A percentile compares a stretch with the other conserved stretches of the same genome.
These are phyloP conservation scores for Diversispora epigaea DNA, from an alignment of 192 early-diverging fungal genomes.

Conservation along the genomic window DNA sequence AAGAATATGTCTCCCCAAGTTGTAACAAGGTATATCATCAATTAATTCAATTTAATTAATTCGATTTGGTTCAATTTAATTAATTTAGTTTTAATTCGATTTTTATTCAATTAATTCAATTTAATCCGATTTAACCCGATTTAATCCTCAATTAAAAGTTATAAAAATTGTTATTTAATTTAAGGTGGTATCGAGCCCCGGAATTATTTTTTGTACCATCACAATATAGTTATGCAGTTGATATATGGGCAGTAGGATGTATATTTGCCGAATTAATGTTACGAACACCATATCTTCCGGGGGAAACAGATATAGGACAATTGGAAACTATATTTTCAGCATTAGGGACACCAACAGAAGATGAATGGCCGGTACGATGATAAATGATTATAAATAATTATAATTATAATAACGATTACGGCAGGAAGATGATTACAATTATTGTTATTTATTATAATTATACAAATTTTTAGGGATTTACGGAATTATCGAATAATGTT, in stretches of 20 bases:
- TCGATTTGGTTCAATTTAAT: not conserved
- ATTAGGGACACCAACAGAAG: constrained; percentile 76
- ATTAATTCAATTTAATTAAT: not conserved
- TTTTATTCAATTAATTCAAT: not conserved
- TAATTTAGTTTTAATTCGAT: not conserved
- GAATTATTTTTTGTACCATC: constrained; percentile 90
- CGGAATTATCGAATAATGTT: constrained; percentile 67
- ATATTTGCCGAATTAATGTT: constrained; percentile 98
- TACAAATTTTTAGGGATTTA: constrained; percentile 55
- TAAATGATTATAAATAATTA: not conserved
- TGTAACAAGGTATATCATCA: constrained; percentile 68
- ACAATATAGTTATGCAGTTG: constrained; percentile 84
- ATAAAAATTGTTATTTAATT: not conserved
- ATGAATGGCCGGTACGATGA: constrained; percentile 70
- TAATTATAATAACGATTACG: not conserved
- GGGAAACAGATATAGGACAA: constrained; percentile 77
- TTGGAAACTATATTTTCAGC: constrained; percentile 76
- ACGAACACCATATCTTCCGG: constrained; percentile 86
- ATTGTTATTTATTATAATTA: not conserved
- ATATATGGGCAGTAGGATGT: constrained; percentile 97
- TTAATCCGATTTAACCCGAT: too few species aligned
- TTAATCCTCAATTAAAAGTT: too few species aligned
- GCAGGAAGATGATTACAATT: not conserved
- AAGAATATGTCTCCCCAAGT: constrained; percentile 90
- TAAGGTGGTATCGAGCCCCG: constrained; percentile 93